phyloP scores from a whole-genome alignment of 805 yeast species.

The Metschnikowia anglica region DNA sequence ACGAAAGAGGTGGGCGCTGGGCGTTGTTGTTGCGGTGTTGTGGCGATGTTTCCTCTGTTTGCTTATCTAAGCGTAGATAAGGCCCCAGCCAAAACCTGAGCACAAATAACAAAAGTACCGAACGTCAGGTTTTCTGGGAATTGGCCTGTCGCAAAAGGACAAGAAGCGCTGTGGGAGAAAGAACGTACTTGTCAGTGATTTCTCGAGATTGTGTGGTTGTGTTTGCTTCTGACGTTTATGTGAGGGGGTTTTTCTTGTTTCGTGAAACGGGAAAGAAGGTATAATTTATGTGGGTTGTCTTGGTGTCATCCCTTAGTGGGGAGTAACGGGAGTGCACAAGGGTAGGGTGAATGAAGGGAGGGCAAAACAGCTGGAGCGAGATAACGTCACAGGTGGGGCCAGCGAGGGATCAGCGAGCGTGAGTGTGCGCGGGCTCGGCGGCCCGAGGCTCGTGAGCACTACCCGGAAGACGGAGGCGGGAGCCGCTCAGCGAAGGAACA shows the following conservation, averaged over 20 bases:
- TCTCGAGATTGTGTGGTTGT: not conserved
- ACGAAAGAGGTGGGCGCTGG: not conserved
- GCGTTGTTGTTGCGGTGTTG: conserved; percentile 2
- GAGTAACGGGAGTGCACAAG: conserved; percentile 13
- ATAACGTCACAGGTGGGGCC: too few species aligned
- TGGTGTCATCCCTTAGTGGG: conserved; percentile 22
- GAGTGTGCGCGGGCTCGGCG: too few species aligned
- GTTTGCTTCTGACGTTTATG: not conserved
- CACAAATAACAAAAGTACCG: conserved; percentile 6
- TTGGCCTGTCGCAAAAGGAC: too few species aligned
- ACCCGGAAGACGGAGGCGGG: too few species aligned
- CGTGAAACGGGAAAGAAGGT: conserved; percentile 1
- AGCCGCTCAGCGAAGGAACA: too few species aligned
- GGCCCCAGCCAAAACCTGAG: conserved; percentile 6
- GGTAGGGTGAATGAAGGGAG: too few species aligned
- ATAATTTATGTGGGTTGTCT: conserved; percentile 11
- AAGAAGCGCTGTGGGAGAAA: not conserved
- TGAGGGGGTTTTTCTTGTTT: not conserved
- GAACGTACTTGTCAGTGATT: not conserved
- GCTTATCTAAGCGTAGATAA: conserved; percentile 10
- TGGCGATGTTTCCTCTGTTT: conserved; percentile 3
- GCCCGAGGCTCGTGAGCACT: too few species aligned
- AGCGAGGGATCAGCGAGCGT: too few species aligned
- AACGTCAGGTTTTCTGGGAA: too few species aligned
- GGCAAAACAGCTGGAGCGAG: not conserved